phyloP scores from a whole-genome alignment of 192 early-diverging fungal genomes.

The Jimgerdemannia flammicorona region DNA sequence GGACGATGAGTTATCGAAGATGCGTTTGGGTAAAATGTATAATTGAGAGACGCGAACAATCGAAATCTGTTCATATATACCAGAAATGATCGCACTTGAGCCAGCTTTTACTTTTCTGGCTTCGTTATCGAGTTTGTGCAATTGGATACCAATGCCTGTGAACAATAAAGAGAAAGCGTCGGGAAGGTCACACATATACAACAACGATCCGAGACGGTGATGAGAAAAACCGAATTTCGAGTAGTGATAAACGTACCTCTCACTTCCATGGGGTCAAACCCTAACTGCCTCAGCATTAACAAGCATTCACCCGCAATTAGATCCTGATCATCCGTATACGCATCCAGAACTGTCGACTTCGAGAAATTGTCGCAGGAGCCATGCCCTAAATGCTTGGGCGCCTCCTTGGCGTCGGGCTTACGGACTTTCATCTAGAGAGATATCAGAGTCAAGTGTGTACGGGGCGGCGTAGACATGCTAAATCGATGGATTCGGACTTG shows the following conservation, averaged over 20 bases:
- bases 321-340: slow-evolving; percentile 43
- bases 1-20: too few species aligned
- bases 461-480: too few species aligned
- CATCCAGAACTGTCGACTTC: slow-evolving; percentile 42
- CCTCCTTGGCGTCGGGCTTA: slow-evolving; percentile 40
- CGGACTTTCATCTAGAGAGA: slow-evolving; percentile 45
- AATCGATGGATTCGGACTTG: too few species aligned
- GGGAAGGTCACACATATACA: neutral
- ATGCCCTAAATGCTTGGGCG: slow-evolving; percentile 61
- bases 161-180: neutral
- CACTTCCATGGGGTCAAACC: slow-evolving; percentile 36
- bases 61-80: slow-evolving; percentile 22
- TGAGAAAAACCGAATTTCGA: neutral
- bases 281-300: slow-evolving; percentile 32
- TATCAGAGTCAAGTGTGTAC: neutral
- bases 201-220: neutral
- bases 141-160: slow-evolving; percentile 48
- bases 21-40: too few species aligned
- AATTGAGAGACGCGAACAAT: neutral
- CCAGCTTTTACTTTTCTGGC: slow-evolving; percentile 15
- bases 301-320: slow-evolving; percentile 31
- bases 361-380: slow-evolving; percentile 60
- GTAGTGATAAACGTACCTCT: slow-evolving; percentile 22
- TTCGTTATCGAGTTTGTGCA: slow-evolving; percentile 38
- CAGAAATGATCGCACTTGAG: slow-evolving; percentile 18